phyloP scores from a whole-genome alignment of 2,329 filamentous ascomycete genomes.

The Cladobotryum protrusum region DNA sequence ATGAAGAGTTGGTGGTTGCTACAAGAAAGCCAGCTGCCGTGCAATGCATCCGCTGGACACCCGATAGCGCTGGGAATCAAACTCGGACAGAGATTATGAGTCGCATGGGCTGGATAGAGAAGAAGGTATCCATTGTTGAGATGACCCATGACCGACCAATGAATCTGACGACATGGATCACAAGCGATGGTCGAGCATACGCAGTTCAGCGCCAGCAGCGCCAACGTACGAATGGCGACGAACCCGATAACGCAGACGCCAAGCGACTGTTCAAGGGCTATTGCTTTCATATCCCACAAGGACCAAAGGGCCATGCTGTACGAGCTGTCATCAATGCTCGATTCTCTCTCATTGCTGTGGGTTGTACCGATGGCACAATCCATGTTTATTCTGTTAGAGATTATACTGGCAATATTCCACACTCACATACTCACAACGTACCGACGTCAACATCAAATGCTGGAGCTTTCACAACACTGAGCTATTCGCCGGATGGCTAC shows the following conservation, averaged over 20 bases:
- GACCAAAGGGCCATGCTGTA: slow-evolving; percentile 53
- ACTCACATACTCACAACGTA: slow-evolving; percentile 71
- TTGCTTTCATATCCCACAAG: slow-evolving; percentile 74
- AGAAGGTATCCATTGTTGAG: slow-evolving; percentile 67
- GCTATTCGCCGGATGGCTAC: slow-evolving; percentile 92
- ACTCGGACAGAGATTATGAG: slow-evolving; percentile 86
- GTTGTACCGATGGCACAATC: slow-evolving; percentile 71
- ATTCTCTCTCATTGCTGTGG: slow-evolving; percentile 88
- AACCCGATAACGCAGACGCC: slow-evolving; percentile 40
- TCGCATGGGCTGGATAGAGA: slow-evolving; percentile 78
- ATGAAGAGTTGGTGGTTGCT: slow-evolving; percentile 87
- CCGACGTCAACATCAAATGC: slow-evolving; percentile 62
- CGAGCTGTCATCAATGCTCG: slow-evolving; percentile 85
- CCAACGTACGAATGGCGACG: slow-evolving; percentile 30
- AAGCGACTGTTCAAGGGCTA: slow-evolving; percentile 80
- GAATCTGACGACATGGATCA: slow-evolving; percentile 92
- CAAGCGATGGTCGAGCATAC: slow-evolving; percentile 79
- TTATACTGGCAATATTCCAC: slow-evolving; percentile 85
- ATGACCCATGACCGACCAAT: slow-evolving; percentile 95
- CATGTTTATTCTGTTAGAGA: slow-evolving; percentile 90
- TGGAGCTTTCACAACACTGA: slow-evolving; percentile 66
- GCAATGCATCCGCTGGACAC: slow-evolving; percentile 92
- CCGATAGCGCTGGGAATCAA: slow-evolving; percentile 73
- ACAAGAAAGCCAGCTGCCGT: slow-evolving; percentile 89
- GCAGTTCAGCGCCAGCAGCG: slow-evolving; percentile 69